Base-by-base conservation (phyloP, 805 yeast genomes). In the Kluyveromyces lactis region DNA sequence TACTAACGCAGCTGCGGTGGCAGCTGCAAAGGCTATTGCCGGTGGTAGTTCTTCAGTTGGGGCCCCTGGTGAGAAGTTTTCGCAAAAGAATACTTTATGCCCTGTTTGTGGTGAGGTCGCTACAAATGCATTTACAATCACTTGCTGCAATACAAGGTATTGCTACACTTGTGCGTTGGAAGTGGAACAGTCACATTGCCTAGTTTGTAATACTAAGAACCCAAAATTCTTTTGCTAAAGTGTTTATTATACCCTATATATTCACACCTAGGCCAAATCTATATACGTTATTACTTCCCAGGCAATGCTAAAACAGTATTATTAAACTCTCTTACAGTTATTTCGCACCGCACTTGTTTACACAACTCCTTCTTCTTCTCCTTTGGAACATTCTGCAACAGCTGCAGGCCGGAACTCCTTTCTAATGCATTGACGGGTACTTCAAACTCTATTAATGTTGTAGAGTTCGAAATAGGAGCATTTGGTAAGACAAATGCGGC, bases 401-500 rank as follows among this genome's bases (percentile, higher is more conserved):
- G 75, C 47, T 81, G 89, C 42, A 89, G 68, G 1, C 99, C 99
- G 1, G 89, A 69, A 2, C 95, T 73, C 52, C 85, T 73, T 61
- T 92, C 97, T 41, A 92, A 64, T 0, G 95, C 94, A 47, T 89
- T 90, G 0, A 89, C 60, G 2, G 97, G 97, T 8, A 89, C 95
- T 56, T 83, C 83, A 63, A 87, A 92, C 8, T 72, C 67, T 30
- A 75, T 75, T 45, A 92, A 66, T 4, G 89, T 87, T 1, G 75
- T 73, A 18, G 65, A 63, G 56, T 92, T 92, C 36, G 77, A 68
- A 38, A 92, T 89, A 6, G 60, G 67, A n/a, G 73, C 86, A 57
- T 92, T 92, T 19, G 98, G 98, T 49, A 92, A 60, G 11, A 92
- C 96, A 66, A 92, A 92, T 0, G 97, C 96, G 1, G 83, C 97